Evolutionary conservation across 2,329 filamentous ascomycete genomes (phyloP).

Genomic region (Thermochaetoides dissita): DNA sequence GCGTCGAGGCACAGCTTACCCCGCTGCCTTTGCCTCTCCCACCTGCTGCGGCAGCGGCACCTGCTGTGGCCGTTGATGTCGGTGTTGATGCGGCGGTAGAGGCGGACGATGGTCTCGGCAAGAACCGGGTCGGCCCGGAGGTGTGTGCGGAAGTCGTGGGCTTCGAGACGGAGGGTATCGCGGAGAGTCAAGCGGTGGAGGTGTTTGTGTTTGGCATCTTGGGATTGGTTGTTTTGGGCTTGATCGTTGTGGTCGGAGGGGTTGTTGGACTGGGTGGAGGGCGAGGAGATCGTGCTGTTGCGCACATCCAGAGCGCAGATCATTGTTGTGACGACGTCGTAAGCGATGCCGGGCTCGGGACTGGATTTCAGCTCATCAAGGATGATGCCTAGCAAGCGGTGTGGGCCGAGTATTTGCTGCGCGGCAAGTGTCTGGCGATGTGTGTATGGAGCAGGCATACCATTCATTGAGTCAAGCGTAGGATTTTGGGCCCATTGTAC

Average conservation of each 20-base stretch:
- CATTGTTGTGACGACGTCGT: conserved; percentile 56
- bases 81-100: conserved; percentile 8
- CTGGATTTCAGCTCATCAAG: conserved; percentile 51
- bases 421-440: conserved; percentile 55
- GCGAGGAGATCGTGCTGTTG: conserved; percentile 26
- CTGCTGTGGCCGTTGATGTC: conserved; percentile 22
- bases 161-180: conserved; percentile 43
- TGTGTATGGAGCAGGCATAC: conserved; percentile 52
- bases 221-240: too few species aligned
- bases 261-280: not conserved
- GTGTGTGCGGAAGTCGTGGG: conserved; percentile 42
- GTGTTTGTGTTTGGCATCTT: not conserved
- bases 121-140: conserved; percentile 41
- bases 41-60: conserved; percentile 24
- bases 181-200: conserved; percentile 33
- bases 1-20: conserved; percentile 45
- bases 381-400: conserved; percentile 44
- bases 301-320: conserved; percentile 52
- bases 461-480: conserved; percentile 25
- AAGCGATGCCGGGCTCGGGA: conserved; percentile 44
- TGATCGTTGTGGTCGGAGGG: not conserved
- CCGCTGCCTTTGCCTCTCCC: too few species aligned
- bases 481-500: conserved; percentile 53
- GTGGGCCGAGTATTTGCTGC: conserved; percentile 47
- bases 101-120: conserved; percentile 42